Conservation (phyloP, 805 yeast genomes). For the Hagleromyces aurorensis region DNA sequence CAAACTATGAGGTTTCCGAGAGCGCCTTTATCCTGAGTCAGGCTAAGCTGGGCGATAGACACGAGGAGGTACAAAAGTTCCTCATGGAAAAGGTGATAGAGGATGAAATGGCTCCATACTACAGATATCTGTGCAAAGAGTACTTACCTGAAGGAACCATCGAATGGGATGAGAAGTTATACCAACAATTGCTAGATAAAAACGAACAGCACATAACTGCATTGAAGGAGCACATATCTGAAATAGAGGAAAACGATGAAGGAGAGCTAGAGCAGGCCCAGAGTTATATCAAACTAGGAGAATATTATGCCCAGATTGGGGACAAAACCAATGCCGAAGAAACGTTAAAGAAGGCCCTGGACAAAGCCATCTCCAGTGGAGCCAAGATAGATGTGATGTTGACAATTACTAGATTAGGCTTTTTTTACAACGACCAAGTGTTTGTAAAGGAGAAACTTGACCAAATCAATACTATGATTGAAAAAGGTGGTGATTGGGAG, state of each 20-base stretch:
- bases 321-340: constrained; percentile 64
- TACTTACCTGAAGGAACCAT: constrained; percentile 29
- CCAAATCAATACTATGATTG: constrained; percentile 66
- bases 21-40: constrained; percentile 55
- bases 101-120: constrained; percentile 75
- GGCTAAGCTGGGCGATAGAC: constrained; percentile 33
- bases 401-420: constrained; percentile 80
- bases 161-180: constrained; percentile 55
- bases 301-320: constrained; percentile 78
- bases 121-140: constrained; percentile 53
- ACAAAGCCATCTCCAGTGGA: constrained; percentile 78
- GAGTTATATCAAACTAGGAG: constrained; percentile 74
- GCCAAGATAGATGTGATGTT: constrained; percentile 80
- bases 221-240: constrained; percentile 37
- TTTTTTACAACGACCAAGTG: constrained; percentile 72
- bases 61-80: constrained; percentile 37
- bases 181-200: constrained; percentile 39
- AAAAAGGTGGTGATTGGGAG: constrained; percentile 99
- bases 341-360: constrained; percentile 65
- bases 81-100: constrained; percentile 47
- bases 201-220: constrained; percentile 50
- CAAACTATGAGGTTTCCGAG: constrained; percentile 79
- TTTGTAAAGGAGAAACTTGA: constrained; percentile 67
- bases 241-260: constrained; percentile 57
- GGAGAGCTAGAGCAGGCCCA: constrained; percentile 79